Evolutionary conservation across 2,329 filamentous ascomycete species (phyloP).

Genomic region (Pseudogymnoascus sp.): DNA sequence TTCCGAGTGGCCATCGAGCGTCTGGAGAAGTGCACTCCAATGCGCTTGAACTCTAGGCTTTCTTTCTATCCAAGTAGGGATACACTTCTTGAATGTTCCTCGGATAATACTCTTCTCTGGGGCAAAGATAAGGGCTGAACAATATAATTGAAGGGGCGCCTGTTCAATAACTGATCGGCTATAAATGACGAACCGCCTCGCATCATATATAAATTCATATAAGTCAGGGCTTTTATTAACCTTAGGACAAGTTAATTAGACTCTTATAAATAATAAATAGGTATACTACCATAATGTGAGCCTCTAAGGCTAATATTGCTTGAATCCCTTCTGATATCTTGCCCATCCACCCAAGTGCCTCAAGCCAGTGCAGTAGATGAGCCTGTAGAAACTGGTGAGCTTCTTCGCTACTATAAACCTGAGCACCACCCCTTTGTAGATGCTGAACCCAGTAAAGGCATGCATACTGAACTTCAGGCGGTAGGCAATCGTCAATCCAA

Average conservation of each 20-base stretch:
- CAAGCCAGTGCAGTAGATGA: conserved; percentile 32
- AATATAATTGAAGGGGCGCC: conserved; percentile 29
- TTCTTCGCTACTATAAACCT: conserved; percentile 22
- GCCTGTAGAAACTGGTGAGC: conserved; percentile 28
- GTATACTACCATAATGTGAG: conserved; percentile 10
- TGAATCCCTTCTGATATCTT: conserved; percentile 14
- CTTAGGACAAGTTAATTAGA: conserved; percentile 10
- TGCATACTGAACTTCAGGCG: conserved; percentile 29
- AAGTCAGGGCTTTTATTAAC: conserved; percentile 5
- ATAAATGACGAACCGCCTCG: conserved; percentile 17
- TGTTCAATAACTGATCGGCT: conserved; percentile 21
- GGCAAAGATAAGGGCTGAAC: conserved; percentile 26
- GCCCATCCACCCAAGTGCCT: conserved; percentile 27
- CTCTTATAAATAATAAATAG: conserved; percentile 8
- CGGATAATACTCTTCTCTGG: conserved; percentile 26
- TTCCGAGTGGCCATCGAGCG: conserved; percentile 13
- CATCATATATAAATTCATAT: conserved; percentile 16
- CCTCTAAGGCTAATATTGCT: conserved; percentile 13
- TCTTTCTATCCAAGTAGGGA: conserved; percentile 15
- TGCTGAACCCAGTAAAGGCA: conserved; percentile 32
- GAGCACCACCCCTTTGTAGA: conserved; percentile 21
- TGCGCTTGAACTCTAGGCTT: conserved; percentile 13
- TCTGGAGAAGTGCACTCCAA: conserved; percentile 16
- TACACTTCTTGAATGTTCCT: conserved; percentile 13
- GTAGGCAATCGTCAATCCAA: conserved; percentile 22